phyloP scores from a whole-genome alignment of 495 filamentous ascomycete species.

The Penicillium herquei region DNA sequence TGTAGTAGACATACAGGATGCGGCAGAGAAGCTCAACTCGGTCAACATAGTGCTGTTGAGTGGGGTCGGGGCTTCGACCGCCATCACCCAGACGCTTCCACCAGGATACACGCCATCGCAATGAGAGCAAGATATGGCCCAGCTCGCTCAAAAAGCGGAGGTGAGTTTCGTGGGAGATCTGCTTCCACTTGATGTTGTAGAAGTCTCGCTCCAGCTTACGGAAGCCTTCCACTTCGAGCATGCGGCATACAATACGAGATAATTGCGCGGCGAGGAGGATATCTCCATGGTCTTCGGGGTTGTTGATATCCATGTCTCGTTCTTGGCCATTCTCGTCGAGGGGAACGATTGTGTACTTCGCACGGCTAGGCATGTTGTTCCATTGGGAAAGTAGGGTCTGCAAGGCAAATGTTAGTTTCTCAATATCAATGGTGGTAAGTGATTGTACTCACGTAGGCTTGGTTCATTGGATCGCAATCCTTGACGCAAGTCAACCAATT shows the following conservation, averaged over 20 bases:
- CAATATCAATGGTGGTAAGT: no score
- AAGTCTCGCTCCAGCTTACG: conserved; percentile 48
- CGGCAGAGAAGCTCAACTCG: conserved; percentile 47
- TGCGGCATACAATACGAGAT: conserved; percentile 48
- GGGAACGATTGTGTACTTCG: conserved; percentile 44
- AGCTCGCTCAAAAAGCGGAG: conserved; percentile 45
- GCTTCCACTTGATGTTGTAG: conserved; percentile 53
- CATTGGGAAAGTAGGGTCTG: conserved; percentile 47
- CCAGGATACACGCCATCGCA: conserved; percentile 52
- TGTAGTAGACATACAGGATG: conserved; percentile 52
- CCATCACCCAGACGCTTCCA: conserved; percentile 49
- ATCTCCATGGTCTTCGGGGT: conserved; percentile 38
- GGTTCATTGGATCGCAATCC: conserved; percentile 45
- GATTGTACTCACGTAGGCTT: conserved; percentile 38
- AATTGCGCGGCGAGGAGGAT: conserved; percentile 49
- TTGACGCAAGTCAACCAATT: conserved; percentile 49
- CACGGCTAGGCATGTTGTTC: conserved; percentile 54
- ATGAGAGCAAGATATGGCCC: conserved; percentile 44
- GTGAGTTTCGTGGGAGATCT: conserved; percentile 45
- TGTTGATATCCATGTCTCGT: conserved; percentile 42
- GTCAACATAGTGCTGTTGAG: conserved; percentile 46
- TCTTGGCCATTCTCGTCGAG: conserved; percentile 33
- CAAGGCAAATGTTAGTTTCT: background rate
- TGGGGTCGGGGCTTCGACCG: conserved; percentile 41
- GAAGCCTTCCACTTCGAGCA: conserved; percentile 53